These are phyloP conservation scores for Juncus inflexus DNA, from an alignment of 176 grass and related monocot genomes.

Conservation along the genomic window DNA sequence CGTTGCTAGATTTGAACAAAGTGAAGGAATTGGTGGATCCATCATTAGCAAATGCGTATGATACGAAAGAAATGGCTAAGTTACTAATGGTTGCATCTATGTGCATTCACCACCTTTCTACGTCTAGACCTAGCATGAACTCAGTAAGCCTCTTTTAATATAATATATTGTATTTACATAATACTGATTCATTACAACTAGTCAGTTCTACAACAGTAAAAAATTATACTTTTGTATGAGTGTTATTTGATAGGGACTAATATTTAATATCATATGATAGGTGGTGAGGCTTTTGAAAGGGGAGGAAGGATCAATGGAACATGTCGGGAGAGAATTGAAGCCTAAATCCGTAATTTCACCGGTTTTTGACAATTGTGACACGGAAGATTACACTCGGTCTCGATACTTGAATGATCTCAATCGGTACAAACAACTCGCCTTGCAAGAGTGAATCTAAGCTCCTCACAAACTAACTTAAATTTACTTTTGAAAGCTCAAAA, in stretches of 20 bases:
- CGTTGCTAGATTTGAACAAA: conserved; percentile 75
- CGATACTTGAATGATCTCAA: conserved; percentile 87
- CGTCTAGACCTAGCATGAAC: conserved; percentile 69
- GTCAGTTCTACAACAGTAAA: too few species aligned
- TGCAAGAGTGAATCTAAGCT: conserved; percentile 62
- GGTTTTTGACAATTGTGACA: conserved; percentile 61
- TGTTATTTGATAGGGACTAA: background rate
- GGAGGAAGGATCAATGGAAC: conserved; percentile 47
- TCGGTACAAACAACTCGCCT: conserved; percentile 86
- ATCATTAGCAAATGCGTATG: conserved; percentile 52
- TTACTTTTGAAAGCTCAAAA: background rate
- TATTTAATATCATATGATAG: conserved; percentile 27
- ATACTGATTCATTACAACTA: too few species aligned
- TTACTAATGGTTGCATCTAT: conserved; percentile 69
- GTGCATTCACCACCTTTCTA: conserved; percentile 91
- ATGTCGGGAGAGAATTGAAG: conserved; percentile 34
- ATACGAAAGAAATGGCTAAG: conserved; percentile 51
- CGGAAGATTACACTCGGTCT: conserved; percentile 83
- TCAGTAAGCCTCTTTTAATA: conserved; percentile 36
- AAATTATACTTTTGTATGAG: background rate
- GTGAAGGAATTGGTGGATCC: conserved; percentile 71
- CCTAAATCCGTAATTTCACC: conserved; percentile 43
- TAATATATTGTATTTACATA: too few species aligned
- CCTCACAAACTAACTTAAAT: background rate
- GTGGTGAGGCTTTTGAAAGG: conserved; percentile 66